Percentiles rank a stretch among this genome's conserved stretches.
Conservation (phyloP, 163 green algal species). For the Volvox carteri region DNA sequence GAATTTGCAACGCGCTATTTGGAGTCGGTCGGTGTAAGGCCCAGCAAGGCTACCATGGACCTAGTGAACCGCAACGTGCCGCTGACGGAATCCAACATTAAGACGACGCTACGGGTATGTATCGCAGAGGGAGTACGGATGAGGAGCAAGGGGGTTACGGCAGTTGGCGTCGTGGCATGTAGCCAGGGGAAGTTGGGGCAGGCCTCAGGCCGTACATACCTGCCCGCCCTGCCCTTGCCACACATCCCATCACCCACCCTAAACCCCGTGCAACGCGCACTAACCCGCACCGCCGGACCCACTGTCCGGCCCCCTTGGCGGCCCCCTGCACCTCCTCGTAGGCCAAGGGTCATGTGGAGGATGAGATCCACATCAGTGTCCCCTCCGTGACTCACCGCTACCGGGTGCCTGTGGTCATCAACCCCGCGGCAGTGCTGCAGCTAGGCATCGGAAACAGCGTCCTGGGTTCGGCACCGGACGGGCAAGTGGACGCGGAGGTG, state of each 20-base stretch:
- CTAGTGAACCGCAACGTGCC: slow-evolving; percentile 65
- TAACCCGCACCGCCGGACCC: too few relatives aligned
- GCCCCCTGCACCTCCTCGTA: too few relatives aligned
- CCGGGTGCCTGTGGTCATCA: slow-evolving; percentile 52
- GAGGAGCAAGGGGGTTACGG: too few relatives aligned
- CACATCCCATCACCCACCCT: too few relatives aligned
- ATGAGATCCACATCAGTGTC: slow-evolving; percentile 61
- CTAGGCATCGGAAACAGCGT: slow-evolving; percentile 58
- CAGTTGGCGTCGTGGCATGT: too few relatives aligned
- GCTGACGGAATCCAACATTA: slow-evolving; percentile 59
- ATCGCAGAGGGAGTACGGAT: neutral
- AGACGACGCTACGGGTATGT: slow-evolving; percentile 60
- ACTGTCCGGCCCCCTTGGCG: too few relatives aligned
- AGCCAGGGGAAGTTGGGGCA: too few relatives aligned
- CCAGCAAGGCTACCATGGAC: slow-evolving; percentile 58
- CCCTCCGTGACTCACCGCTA: slow-evolving; percentile 56
- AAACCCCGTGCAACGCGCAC: too few relatives aligned
- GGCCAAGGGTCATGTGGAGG: slow-evolving; percentile 65
- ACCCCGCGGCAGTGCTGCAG: slow-evolving; percentile 53
- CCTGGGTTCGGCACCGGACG: neutral
- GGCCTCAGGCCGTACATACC: too few relatives aligned
- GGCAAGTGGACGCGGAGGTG: slow-evolving; percentile 24
- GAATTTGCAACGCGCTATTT: slow-evolving; percentile 69
- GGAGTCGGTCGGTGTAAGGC: slow-evolving; percentile 63
- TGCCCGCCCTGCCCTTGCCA: too few relatives aligned